Base-by-base conservation (phyloP, 2,329 filamentous ascomycete species). In the Colletotrichum higginsianum region DNA sequence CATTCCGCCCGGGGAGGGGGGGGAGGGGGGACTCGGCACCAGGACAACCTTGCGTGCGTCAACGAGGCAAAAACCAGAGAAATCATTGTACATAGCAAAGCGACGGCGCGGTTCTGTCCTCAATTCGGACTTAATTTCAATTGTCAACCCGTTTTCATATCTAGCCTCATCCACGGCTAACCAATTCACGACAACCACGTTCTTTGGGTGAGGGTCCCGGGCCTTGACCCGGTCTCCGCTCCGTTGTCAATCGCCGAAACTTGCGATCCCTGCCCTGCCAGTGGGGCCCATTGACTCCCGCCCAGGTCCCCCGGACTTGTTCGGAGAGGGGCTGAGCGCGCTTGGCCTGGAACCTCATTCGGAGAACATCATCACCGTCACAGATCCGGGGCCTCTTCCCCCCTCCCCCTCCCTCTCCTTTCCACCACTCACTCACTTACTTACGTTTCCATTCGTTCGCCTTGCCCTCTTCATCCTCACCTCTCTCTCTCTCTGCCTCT, bases 281-380 rank as follows among this genome's bases (percentile, higher is more conserved):
- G n/a, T 57, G 55, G 55, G 8, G 35, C n/a, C n/a, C n/a, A 42
- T 42, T n/a, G 7, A 15, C 8, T 15, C 35, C 55, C 55, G 55
- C 55, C 55, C 55, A 57, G 55, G 55, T 23, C 38, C 55, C 55
- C 55, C 55, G 38, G 55, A 42, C 55, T 57, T 57, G 2, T 15
- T 23, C 49, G 49, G 49, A 23, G 47, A 35, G 53, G 35, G 55
- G 53, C n/a, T 30, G 26, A 9, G 49, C 26, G 49, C 21, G 49
- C 12, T 52, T 52, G 47, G 47, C 47, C n/a, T 42, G 38, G 35
- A 57, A 23, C 35, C 55, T 35, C 38, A 13, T 23, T 35, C 53
- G 53, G n/a, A 56, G 53, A 30, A 56, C 35, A 38, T 18, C 18
- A 23, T 21, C 35, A 21, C 15, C 18, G 16, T 38, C 53, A 40